Percentiles rank a stretch among this genome's conserved stretches.
These are phyloP conservation scores for Trametopsis cervina DNA, from an alignment of 768 basidiomycete species.

Conservation along the genomic window DNA sequence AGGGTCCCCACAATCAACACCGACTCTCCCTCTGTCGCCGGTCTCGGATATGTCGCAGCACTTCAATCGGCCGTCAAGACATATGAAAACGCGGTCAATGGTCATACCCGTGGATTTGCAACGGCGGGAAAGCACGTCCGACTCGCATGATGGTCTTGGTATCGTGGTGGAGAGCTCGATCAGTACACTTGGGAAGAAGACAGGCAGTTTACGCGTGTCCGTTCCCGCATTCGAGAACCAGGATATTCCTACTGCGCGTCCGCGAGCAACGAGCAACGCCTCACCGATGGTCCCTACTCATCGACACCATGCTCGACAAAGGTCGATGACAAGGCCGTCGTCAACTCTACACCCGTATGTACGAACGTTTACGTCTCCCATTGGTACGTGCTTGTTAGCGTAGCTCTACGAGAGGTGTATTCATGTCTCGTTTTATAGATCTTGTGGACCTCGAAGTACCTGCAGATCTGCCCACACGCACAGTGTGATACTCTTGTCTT, in stretches of 20 bases:
- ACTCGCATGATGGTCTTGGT: not conserved
- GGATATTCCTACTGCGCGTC: not conserved
- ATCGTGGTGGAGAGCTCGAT: not conserved
- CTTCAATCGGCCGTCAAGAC: not conserved
- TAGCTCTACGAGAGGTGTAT: not conserved
- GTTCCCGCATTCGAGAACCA: not conserved
- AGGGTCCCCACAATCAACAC: not conserved
- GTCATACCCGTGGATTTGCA: not conserved
- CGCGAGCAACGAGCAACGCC: not conserved
- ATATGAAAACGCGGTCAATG: not conserved
- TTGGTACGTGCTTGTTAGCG: conserved; percentile 20
- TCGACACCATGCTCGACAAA: not conserved
- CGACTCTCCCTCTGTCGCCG: not conserved
- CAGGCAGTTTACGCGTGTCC: not conserved
- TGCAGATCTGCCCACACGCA: conserved; percentile 13
- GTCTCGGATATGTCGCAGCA: too few species aligned
- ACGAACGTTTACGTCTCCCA: conserved; percentile 31
- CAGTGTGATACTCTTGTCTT: conserved; percentile 8
- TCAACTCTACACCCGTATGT: conserved; percentile 26
- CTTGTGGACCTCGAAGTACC: conserved; percentile 16
- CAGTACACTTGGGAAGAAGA: not conserved
- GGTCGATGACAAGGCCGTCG: conserved; percentile 4
- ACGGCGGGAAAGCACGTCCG: not conserved
- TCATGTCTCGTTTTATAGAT: conserved; percentile 9
- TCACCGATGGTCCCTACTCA: not conserved